Base-by-base conservation (phyloP, 1,139 yeast genomes). In the Pichia sp. region DNA sequence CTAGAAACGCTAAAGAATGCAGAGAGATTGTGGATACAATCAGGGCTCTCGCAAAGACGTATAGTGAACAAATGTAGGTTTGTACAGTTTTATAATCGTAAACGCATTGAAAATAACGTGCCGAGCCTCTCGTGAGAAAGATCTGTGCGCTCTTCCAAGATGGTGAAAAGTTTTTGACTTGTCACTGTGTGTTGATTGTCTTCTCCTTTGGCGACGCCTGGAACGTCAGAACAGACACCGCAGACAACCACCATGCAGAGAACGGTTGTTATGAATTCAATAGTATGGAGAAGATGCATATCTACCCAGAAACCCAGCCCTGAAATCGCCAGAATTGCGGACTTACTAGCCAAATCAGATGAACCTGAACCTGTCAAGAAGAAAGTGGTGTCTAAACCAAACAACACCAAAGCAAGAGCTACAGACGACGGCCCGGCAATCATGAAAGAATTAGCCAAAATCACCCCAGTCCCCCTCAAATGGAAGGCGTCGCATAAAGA, bases 1-100 rank as follows among this genome's bases (percentile, higher is more conserved):
- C 96, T 0, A 72, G 73, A 5, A 78, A 75, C 43, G 70, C 74
- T 0, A 65, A 67, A 2, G 87, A 85, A 56, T 81, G 95, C 44
- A 77, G 74, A 38, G 96, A 87, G 54, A 91, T 93, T 46, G 85
- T 91, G 8, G 70, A 77, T 18, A 84, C 84, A 57, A 70, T 90
- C 40, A 74, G 73, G 14, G 44, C 51, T 10, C 50, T 62, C 24
- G 53, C 56, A 9, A 45, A 47, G 31, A 42, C 43, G 9, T 44
- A 44, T 28, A 44, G 45, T 45, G 48, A 40, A 24, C 38, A 40
- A 27, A 45, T 40, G 48, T 40, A 36, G 9, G 24, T 24, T 2
- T 22, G 32, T 28, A 28, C 3, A 28, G 6, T 7, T 18, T 2
- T 18, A 18, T 33, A 31, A 6, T 18, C 20, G 20, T 34, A 4